Conservation (phyloP, 768 basidiomycete genomes). For the Boletus patriciae region DNA sequence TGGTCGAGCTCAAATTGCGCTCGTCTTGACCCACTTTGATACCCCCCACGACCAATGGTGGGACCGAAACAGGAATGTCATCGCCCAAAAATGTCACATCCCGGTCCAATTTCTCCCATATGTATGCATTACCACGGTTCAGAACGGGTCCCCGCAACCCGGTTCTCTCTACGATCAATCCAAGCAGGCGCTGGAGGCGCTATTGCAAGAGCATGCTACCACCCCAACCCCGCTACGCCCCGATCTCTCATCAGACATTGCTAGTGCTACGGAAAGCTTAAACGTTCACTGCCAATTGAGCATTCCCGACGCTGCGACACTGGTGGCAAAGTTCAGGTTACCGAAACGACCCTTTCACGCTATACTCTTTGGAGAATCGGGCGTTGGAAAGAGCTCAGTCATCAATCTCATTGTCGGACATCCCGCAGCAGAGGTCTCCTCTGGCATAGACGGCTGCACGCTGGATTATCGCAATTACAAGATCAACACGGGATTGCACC, state of each 20-base stretch:
- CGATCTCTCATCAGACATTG: constrained; percentile 16
- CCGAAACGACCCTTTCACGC: constrained; percentile 26
- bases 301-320: constrained; percentile 6
- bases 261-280: constrained; percentile 4
- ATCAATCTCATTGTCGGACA: constrained; percentile 40
- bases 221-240: constrained; percentile 13
- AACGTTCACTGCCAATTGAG: constrained; percentile 13
- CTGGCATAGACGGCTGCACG: constrained; percentile 34
- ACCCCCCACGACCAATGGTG: constrained; percentile 39
- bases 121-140: constrained; percentile 23
- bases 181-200: constrained; percentile 6
- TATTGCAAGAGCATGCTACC: constrained; percentile 10
- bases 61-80: constrained; percentile 29
- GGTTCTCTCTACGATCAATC: constrained; percentile 12
- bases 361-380: constrained; percentile 43
- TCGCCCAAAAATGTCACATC: constrained; percentile 19
- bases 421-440: constrained; percentile 26
- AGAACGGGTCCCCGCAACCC: background rate
- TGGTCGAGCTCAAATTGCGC: constrained; percentile 35
- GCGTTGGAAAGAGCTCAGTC: constrained; percentile 42
- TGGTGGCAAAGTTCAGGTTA: constrained; percentile 14
- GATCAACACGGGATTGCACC: constrained; percentile 17
- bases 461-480: constrained; percentile 27
- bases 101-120: constrained; percentile 10
- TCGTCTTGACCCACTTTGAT: constrained; percentile 43